Base-by-base conservation (phyloP, 2,329 filamentous ascomycete species). In the Aspergillus melleus region DNA sequence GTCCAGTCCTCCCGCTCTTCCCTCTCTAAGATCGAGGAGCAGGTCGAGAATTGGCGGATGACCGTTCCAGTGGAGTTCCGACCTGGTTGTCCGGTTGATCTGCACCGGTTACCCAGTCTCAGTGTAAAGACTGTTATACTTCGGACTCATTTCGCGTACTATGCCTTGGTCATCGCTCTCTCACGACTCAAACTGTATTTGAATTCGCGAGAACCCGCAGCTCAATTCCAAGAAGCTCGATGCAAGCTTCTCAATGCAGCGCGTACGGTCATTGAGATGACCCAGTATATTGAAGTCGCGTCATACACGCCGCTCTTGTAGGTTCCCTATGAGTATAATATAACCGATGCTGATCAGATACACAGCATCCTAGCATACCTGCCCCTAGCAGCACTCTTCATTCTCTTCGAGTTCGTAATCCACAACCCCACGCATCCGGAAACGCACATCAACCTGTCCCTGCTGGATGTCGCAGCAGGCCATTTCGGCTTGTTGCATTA, bases 361-460 rank as follows among this genome's bases (percentile, higher is more conserved):
- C 55, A 61, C 22, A 68, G 65, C 57, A 60, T 77, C 16, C 59
- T 74, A 8, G 75, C 69, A 1, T 71, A 71, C 14, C 70, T 77
- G 3, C 77, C 77, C 0, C 59, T 79, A 12, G 67, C 71, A 0
- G 74, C 73, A 0, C 64, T 77, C 1, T 76, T 79, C 29, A 73
- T 79, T 6, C 64, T 80, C 1, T 79, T 79, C 51, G 76, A 80
- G 6, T 12, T 32, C 12, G 12, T 12, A 3, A 12, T 32, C 4
- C 30, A 4, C 30, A 32, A 32, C 12, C 30, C 30, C 9, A 32
- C 30, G 12, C 30, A 32, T 12, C 30, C 30, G 1, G 30, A 32
- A 32, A 11, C 9, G 2, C 30, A 32, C 10, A 32, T 10, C 30
- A 32, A 12, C 9, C 30, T 32, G 9, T 11, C 8, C 12, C 30